phyloP scores from a whole-genome alignment of 352 stramenopile species.

The Phytophthora crassamura region DNA sequence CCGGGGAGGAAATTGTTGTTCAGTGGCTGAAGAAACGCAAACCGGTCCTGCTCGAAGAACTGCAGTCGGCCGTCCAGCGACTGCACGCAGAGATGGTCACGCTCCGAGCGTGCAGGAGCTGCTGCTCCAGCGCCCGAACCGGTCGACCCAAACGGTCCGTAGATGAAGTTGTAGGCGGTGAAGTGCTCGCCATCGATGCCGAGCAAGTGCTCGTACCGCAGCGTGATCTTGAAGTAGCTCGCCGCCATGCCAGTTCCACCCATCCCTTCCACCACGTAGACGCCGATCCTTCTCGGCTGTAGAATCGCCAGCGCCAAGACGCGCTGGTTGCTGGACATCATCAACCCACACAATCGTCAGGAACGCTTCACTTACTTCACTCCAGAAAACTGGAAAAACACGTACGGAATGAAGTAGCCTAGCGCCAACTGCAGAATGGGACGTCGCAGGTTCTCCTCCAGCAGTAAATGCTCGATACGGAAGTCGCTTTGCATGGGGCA shows the following conservation, averaged over 20 bases:
- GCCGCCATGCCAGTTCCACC: slow-evolving; percentile 77
- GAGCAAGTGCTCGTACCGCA: slow-evolving; percentile 87
- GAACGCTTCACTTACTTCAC: background rate
- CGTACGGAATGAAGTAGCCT: slow-evolving; percentile 86
- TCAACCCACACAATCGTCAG: slow-evolving; percentile 1
- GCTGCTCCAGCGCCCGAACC: slow-evolving; percentile 18
- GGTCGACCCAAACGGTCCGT: slow-evolving; percentile 73
- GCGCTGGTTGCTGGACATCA: slow-evolving; percentile 53
- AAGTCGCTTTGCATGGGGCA: slow-evolving; percentile 81
- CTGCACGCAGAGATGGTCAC: slow-evolving; percentile 91
- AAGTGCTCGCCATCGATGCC: slow-evolving; percentile 92
- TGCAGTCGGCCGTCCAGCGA: slow-evolving; percentile 91
- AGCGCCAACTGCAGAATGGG: slow-evolving; percentile 90
- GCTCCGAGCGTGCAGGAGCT: slow-evolving; percentile 30
- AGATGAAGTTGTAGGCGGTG: slow-evolving; percentile 91
- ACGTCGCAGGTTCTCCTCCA: slow-evolving; percentile 86
- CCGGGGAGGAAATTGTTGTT: slow-evolving; percentile 86
- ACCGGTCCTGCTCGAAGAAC: slow-evolving; percentile 92
- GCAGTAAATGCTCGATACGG: slow-evolving; percentile 89
- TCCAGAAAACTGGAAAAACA: slow-evolving; percentile 1
- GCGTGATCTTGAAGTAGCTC: slow-evolving; percentile 86
- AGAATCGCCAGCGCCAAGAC: slow-evolving; percentile 84
- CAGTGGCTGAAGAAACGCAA: slow-evolving; percentile 87
- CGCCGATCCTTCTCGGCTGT: slow-evolving; percentile 76
- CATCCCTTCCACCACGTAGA: slow-evolving; percentile 85